Base-by-base conservation (phyloP, 1,284 basidiomycete species). In the Pseudozyma pruni region DNA sequence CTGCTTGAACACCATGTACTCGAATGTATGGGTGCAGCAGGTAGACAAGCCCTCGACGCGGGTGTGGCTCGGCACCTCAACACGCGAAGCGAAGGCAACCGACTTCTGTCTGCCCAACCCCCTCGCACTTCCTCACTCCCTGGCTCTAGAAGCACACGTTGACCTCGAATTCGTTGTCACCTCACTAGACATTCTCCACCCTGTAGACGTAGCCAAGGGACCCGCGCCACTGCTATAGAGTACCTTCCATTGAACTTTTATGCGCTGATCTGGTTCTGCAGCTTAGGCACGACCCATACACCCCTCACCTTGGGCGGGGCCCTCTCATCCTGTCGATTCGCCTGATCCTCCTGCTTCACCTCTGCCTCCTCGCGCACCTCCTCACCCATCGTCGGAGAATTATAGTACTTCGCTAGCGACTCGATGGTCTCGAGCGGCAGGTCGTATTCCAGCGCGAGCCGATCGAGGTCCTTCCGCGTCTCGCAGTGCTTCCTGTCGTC, bases 401-500 rank as follows among this genome's bases (percentile, higher is more conserved):
- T 75, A 56, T 63, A 61, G 56, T 63, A 64, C 29, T 50, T 50
- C 9, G 57, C 62, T 29, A 75, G 45, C 17, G 38, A 25, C 45
- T 67, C 62, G 40, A 75, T 69, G 19, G 58, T 55, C 4, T 40
- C 40, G 14, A 72, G 32, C 1, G 61, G 52, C 11, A 75, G 54
- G 35, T 75, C 73, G 62, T 72, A 75, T 27, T 72, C 73, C 11
- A 69, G 32, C 3, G 73, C 69, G 3, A 75, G 52, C 6, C 40
- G 29, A 20, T 72, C 66, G 29, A 75, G 52, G 16, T 75, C 69
- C 13, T 60, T 61, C 2, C 35, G 48, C 3, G 69, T 52, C 32
- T 58, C 57, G 61, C 64, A 72, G 42, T 72, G 61, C 32, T 75
- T 75, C 13, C 69, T 61, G 14, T 72, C 73, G 37, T 75, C 73